A percentile compares a stretch with the other conserved stretches of the same genome.
Evolutionary conservation across 176 grass and related monocot genomes (phyloP).

Genomic region (Pontederia crassipes): DNA sequence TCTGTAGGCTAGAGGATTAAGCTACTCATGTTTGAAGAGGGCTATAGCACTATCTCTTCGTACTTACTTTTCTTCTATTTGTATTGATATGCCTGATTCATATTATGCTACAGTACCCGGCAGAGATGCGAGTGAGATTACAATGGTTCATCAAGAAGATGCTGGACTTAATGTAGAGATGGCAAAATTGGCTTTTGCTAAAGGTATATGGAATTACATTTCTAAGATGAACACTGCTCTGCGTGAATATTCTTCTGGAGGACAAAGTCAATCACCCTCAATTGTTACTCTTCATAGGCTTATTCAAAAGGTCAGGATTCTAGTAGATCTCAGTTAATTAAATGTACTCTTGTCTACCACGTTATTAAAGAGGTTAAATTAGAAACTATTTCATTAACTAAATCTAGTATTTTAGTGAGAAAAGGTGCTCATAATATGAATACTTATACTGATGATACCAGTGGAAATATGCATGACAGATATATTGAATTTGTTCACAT

Average conservation of each 20-base stretch:
- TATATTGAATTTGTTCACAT: too few species aligned
- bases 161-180: constrained; percentile 84
- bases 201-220: constrained; percentile 83
- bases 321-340: background rate
- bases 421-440: background rate
- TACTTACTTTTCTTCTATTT: background rate
- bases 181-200: constrained; percentile 90
- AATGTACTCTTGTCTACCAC: too few species aligned
- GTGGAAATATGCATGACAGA: too few species aligned
- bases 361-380: too few species aligned
- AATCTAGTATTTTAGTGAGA: too few species aligned
- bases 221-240: constrained; percentile 91
- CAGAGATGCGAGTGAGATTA: constrained; percentile 76
- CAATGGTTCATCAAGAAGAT: constrained; percentile 71
- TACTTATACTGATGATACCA: too few species aligned
- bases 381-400: too few species aligned
- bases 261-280: constrained; percentile 25
- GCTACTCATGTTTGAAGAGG: too few species aligned
- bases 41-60: background rate
- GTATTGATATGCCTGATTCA: background rate
- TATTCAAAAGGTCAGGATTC: constrained; percentile 46
- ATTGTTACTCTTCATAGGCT: constrained; percentile 51
- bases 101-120: constrained; percentile 45
- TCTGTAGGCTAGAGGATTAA: too few species aligned
- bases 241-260: constrained; percentile 40